These are phyloP conservation scores for Cryptosporidium ubiquitum DNA, from an alignment of 169 alveolate species.

Conservation along the genomic window DNA sequence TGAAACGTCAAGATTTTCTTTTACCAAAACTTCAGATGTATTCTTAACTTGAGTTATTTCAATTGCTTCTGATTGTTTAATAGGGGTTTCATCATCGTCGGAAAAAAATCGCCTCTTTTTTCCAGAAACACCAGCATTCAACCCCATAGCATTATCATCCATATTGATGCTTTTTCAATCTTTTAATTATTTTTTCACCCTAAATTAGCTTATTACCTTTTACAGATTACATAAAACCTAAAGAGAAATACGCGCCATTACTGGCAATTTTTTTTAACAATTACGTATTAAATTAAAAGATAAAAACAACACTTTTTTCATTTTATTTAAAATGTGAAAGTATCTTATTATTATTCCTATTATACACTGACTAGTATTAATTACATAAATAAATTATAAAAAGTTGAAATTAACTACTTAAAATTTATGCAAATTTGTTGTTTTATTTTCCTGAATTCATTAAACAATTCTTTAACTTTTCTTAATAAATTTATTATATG, in stretches of 20 bases:
- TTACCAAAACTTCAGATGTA: not conserved
- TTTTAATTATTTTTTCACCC: not conserved
- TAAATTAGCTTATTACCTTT: not conserved
- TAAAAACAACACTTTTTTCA: not conserved
- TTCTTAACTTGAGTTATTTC: not conserved
- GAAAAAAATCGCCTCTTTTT: conserved; percentile 43
- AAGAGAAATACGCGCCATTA: not conserved
- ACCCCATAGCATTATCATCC: conserved; percentile 50
- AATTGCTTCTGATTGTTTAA: not conserved
- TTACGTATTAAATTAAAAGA: not conserved
- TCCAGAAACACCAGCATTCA: conserved; percentile 33
- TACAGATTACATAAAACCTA: not conserved
- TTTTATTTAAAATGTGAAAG: not conserved
- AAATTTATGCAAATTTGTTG: not conserved
- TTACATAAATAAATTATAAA: too few species aligned
- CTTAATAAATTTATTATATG: too few species aligned
- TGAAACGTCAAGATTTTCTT: conserved; percentile 2
- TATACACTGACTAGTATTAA: too few species aligned
- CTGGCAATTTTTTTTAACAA: not conserved
- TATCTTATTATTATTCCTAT: too few species aligned
- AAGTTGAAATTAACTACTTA: too few species aligned
- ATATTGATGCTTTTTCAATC: not conserved
- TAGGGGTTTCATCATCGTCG: conserved; percentile 30
- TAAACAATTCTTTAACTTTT: too few species aligned
- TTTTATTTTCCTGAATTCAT: too few species aligned